Evolutionary conservation across 768 basidiomycete species (phyloP).

Genomic region (Auricularia cornea): DNA sequence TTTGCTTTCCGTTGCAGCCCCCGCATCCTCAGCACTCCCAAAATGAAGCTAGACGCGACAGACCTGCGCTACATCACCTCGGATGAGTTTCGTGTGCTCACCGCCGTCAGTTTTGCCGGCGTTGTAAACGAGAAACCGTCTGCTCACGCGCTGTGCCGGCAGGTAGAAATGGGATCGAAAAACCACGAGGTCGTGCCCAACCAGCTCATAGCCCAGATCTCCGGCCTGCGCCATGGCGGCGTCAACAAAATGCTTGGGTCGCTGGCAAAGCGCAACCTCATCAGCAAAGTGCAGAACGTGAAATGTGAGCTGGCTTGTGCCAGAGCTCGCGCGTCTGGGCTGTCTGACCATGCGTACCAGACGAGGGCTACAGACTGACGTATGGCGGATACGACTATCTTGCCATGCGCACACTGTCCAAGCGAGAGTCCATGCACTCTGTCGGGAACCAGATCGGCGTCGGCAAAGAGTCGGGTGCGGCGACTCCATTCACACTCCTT

Average conservation of each 20-base stretch:
- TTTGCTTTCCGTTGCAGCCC: not conserved
- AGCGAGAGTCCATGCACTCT: slow-evolving; percentile 78
- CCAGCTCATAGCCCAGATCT: slow-evolving; percentile 81
- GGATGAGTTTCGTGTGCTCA: slow-evolving; percentile 93
- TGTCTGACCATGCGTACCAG: slow-evolving; percentile 31
- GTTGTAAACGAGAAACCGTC: not conserved
- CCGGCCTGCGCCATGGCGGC: slow-evolving; percentile 85
- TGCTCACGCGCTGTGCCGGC: not conserved
- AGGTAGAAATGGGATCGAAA: slow-evolving; percentile 98
- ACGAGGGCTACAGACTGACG: slow-evolving; percentile 94
- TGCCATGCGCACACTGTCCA: slow-evolving; percentile 87
- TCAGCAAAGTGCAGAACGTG: slow-evolving; percentile 82
- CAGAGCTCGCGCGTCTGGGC: not conserved
- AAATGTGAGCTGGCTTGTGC: slow-evolving; percentile 57
- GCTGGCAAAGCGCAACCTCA: slow-evolving; percentile 84
- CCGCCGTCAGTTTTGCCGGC: slow-evolving; percentile 53
- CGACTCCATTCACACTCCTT: no score
- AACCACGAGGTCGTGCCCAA: slow-evolving; percentile 96
- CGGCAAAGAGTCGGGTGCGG: slow-evolving; percentile 93
- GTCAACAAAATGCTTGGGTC: slow-evolving; percentile 88
- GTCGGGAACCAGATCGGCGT: slow-evolving; percentile 98
- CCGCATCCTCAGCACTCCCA: slow-evolving; percentile 6
- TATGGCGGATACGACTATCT: slow-evolving; percentile 99
- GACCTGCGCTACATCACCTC: slow-evolving; percentile 87
- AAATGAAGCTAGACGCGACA: slow-evolving; percentile 90